Base-by-base conservation (phyloP, 139 green algal species). In the Pseudopediastrum boryanum region DNA sequence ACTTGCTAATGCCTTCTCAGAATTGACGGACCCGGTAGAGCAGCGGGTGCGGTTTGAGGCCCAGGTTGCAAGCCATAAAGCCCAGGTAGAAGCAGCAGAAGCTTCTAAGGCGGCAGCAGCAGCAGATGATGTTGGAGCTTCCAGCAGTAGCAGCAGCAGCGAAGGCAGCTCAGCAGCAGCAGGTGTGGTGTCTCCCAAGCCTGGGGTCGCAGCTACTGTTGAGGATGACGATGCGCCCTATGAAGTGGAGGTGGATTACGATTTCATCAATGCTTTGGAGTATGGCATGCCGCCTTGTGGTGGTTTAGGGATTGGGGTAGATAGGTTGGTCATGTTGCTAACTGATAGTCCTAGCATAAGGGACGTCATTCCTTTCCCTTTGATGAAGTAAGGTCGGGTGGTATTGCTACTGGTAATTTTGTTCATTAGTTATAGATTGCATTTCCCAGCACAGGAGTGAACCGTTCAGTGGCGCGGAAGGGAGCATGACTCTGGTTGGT, bases 281-380 rank as follows among this genome's bases (percentile, higher is more conserved):
- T 94, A 98, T 75, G 96, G 96, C 56, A 96, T 99, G 94, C 96
- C 96, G 19, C 96, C 96, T 6, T 98, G 95, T 13, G 96, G 87
- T 4, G 96, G 96, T 31, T 94, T 99, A 89, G 96, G 96, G 27
- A 93, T 99, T 41, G 96, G 96, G 38, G 90, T 99, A n/a, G 96
- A 99, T 73, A 84, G 96, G 2, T 81, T 99, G 39, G 94, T 98
- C 39, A 99, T 99, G 96, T 85, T 99, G 74, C 90, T 99, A 7
- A 99, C 95, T 5, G 90, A 99, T 83, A 92, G 75, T 33, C 65
- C 95, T 1, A 93, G 75, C 35, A 99, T 99, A 54, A 85, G 96
- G 0, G 96, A 99, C 59, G 96, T 99, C 16, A 98, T 99, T 63
- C 91, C 94, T 2, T 99, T 99, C 85, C 96, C 96, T 2, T 78